Conservation (phyloP, 345 rosid genomes). For the Passiflora organensis region DNA sequence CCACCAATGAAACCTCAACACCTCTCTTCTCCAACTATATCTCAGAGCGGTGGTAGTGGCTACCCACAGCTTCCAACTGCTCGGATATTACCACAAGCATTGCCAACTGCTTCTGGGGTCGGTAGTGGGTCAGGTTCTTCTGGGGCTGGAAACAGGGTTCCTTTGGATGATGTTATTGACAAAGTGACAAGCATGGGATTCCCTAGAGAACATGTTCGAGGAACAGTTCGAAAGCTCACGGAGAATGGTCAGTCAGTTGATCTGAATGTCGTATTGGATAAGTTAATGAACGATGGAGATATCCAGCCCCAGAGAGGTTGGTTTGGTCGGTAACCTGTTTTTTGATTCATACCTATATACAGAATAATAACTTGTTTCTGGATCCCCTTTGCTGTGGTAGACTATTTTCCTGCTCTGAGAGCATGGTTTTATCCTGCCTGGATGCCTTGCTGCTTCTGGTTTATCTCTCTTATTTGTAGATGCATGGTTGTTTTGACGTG, state of each 20-base stretch:
- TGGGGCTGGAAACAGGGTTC: constrained; percentile 68
- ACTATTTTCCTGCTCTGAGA: constrained; percentile 5
- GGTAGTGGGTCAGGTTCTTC: constrained; percentile 53
- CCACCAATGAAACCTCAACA: constrained; percentile 50
- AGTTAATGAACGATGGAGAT: constrained; percentile 80
- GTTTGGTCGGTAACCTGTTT: constrained; percentile 50
- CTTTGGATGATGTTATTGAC: constrained; percentile 75
- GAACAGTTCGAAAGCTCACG: constrained; percentile 65
- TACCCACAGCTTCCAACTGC: constrained; percentile 84
- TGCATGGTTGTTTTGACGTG: constrained; percentile 4
- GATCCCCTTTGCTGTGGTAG: constrained; percentile 5
- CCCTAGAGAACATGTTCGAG: constrained; percentile 84
- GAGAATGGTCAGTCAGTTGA: constrained; percentile 91
- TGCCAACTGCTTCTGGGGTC: constrained; percentile 61
- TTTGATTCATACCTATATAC: constrained; percentile 18
- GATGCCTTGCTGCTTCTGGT: neutral
- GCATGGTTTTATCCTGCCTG: constrained; percentile 7
- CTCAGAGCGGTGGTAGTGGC: constrained; percentile 41
- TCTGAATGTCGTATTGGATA: constrained; percentile 79
- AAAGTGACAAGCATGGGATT: constrained; percentile 82
- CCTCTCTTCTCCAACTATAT: constrained; percentile 30
- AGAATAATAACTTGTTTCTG: constrained; percentile 14
- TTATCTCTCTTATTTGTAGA: neutral
- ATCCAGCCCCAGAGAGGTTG: constrained; percentile 72
- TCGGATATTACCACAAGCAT: constrained; percentile 62